Evolutionary conservation across 805 yeast genomes (phyloP).

Genomic region (Danielozyma ontarioensis): DNA sequence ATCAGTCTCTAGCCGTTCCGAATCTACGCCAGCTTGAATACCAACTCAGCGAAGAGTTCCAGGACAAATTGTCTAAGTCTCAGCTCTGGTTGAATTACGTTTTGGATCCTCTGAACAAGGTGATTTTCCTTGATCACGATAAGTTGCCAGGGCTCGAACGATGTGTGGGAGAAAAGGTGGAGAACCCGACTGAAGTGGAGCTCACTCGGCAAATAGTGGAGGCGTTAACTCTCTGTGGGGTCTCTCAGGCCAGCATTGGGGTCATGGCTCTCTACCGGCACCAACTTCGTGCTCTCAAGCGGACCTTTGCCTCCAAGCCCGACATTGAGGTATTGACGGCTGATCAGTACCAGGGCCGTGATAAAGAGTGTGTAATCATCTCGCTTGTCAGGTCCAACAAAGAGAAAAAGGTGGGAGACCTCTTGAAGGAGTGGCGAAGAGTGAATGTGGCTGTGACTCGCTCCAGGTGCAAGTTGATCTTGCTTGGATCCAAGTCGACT

Average conservation of each 20-base stretch:
- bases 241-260: slow-evolving; percentile 59
- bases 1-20: slow-evolving; percentile 51
- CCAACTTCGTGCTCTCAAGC: slow-evolving; percentile 46
- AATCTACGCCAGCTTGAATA: slow-evolving; percentile 19
- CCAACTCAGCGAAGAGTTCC: slow-evolving; percentile 2
- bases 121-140: slow-evolving; percentile 80
- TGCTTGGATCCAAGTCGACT: slow-evolving; percentile 74
- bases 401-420: slow-evolving; percentile 62
- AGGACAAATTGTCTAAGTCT: neutral
- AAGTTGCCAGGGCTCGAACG: slow-evolving; percentile 53
- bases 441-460: slow-evolving; percentile 93
- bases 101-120: slow-evolving; percentile 52
- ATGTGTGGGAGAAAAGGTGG: slow-evolving; percentile 58
- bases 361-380: slow-evolving; percentile 84
- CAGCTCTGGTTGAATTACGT: slow-evolving; percentile 53
- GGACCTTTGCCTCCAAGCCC: slow-evolving; percentile 18
- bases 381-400: slow-evolving; percentile 83
- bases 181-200: slow-evolving; percentile 68
- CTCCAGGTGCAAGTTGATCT: slow-evolving; percentile 75
- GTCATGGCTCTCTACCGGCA: slow-evolving; percentile 87
- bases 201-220: slow-evolving; percentile 59
- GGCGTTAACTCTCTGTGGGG: slow-evolving; percentile 55
- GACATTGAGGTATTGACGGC: slow-evolving; percentile 83
- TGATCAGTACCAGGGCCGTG: slow-evolving; percentile 94
- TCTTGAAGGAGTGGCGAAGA: slow-evolving; percentile 84